Evolutionary conservation across 768 basidiomycete species (phyloP).

Genomic region (Tremella fuciformis): DNA sequence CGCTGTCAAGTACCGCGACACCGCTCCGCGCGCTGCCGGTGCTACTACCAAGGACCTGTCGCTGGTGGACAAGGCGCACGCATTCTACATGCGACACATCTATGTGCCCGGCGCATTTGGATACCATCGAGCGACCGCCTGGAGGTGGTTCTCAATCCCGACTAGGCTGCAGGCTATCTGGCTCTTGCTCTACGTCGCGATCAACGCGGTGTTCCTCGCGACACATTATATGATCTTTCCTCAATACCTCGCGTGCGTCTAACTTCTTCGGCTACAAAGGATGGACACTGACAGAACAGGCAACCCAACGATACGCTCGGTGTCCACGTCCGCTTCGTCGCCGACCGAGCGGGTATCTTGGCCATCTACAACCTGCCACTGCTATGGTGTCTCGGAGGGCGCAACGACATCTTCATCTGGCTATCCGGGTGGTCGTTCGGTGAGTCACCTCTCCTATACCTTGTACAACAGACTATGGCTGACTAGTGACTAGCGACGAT

Average conservation of each 20-base stretch:
- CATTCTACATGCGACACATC: slow-evolving; percentile 17
- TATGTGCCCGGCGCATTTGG: slow-evolving; percentile 25
- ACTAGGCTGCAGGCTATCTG: slow-evolving; percentile 23
- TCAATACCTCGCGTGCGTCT: slow-evolving; percentile 26
- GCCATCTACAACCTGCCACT: slow-evolving; percentile 33
- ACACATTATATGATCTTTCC: slow-evolving; percentile 22
- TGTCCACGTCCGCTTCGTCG: slow-evolving; percentile 12
- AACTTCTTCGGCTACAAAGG: no score
- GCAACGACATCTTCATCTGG: slow-evolving; percentile 35
- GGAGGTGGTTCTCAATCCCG: slow-evolving; percentile 18
- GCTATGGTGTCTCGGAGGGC: slow-evolving; percentile 29
- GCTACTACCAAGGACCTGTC: no score
- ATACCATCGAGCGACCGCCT: slow-evolving; percentile 21
- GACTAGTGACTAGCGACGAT: slow-evolving; percentile 11
- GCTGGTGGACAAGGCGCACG: slow-evolving; percentile 3
- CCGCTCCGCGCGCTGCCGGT: not conserved
- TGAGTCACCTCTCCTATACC: not conserved
- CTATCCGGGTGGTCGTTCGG: slow-evolving; percentile 33
- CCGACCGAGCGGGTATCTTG: slow-evolving; percentile 33
- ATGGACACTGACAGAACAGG: no score
- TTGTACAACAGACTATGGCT: not conserved
- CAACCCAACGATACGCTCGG: no score
- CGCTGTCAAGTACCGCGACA: not conserved
- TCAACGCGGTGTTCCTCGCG: slow-evolving; percentile 27
- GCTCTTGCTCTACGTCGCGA: slow-evolving; percentile 25